These are phyloP conservation scores for Suillus clintonianus DNA, from an alignment of 768 basidiomycete species.

Conservation along the genomic window DNA sequence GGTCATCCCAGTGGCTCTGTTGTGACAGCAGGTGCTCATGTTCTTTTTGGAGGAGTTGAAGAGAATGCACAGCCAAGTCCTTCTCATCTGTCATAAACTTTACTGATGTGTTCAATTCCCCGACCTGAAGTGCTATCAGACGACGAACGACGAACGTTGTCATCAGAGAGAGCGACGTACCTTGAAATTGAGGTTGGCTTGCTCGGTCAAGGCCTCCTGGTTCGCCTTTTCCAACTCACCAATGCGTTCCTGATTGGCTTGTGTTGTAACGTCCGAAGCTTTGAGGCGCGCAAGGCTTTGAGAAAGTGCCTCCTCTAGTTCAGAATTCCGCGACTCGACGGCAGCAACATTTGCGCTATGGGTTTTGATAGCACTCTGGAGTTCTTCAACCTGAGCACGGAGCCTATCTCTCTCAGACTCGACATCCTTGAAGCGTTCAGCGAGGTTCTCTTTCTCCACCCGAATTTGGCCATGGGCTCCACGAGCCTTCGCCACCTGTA, in stretches of 20 bases:
- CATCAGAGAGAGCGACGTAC: conserved; percentile 38
- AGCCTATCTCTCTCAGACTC: conserved; percentile 71
- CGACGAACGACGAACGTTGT: not conserved
- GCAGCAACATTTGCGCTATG: conserved; percentile 49
- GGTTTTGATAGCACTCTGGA: conserved; percentile 44
- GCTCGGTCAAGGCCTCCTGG: conserved; percentile 56
- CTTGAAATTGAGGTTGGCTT: conserved; percentile 57
- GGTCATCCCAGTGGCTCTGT: conserved; percentile 77
- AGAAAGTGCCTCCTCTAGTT: conserved; percentile 73
- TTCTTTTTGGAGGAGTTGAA: conserved; percentile 57
- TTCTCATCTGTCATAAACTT: conserved; percentile 63
- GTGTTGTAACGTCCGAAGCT: conserved; percentile 66
- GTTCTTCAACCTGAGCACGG: conserved; percentile 54
- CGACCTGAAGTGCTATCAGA: conserved; percentile 44
- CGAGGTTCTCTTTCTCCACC: conserved; percentile 77
- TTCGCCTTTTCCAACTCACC: conserved; percentile 62
- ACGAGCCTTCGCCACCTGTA: conserved; percentile 75
- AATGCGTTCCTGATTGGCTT: conserved; percentile 62
- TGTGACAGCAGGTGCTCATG: conserved; percentile 61
- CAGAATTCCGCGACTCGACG: conserved; percentile 51
- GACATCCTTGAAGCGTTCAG: conserved; percentile 57
- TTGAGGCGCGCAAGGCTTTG: conserved; percentile 73
- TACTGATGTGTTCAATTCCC: conserved; percentile 59
- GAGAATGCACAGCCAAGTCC: conserved; percentile 52
- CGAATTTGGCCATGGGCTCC: conserved; percentile 76